Conservation (phyloP, 108 stramenopile genomes). For the Seminavis robusta region DNA sequence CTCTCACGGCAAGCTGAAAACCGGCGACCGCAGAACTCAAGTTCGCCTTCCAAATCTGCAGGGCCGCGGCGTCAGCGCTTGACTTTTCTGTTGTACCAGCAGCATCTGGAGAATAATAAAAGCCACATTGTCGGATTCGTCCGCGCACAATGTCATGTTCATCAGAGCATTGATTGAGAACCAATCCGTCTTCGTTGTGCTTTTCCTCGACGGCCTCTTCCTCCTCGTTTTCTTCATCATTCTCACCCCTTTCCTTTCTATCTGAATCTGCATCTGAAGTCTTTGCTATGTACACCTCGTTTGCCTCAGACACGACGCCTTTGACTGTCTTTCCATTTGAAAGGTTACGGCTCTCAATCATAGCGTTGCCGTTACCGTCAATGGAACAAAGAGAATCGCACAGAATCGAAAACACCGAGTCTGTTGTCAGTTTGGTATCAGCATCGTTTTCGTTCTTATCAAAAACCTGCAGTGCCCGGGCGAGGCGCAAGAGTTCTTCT, state of each 20-base stretch:
- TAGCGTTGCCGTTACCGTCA: conserved; percentile 46
- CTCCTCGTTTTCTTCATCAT: conserved; percentile 10
- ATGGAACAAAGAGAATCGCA: conserved; percentile 25
- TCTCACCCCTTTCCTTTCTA: conserved; percentile 6
- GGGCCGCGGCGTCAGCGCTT: conserved; percentile 39
- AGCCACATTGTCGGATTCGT: conserved; percentile 3
- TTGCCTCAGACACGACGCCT: conserved; percentile 19
- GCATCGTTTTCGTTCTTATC: not conserved
- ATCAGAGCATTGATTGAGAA: too few relatives aligned
- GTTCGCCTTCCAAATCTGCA: conserved; percentile 62
- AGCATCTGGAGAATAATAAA: too few relatives aligned
- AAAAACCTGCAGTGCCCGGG: conserved; percentile 39
- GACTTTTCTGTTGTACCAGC: conserved; percentile 1
- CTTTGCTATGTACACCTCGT: conserved; percentile 35
- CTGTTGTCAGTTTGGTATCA: too few relatives aligned
- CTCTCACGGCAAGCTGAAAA: conserved; percentile 73
- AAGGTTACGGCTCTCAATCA: conserved; percentile 30
- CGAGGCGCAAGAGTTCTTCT: conserved; percentile 51
- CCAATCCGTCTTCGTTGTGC: too few relatives aligned
- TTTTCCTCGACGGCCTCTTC: conserved; percentile 15
- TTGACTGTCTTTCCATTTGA: conserved; percentile 22
- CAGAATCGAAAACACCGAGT: too few relatives aligned
- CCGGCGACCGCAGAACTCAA: conserved; percentile 77
- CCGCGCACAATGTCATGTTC: conserved; percentile 4
- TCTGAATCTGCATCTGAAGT: not conserved